Evolutionary conservation across 108 stramenopile genomes (phyloP).

Genomic region (Epithemia pelagica): DNA sequence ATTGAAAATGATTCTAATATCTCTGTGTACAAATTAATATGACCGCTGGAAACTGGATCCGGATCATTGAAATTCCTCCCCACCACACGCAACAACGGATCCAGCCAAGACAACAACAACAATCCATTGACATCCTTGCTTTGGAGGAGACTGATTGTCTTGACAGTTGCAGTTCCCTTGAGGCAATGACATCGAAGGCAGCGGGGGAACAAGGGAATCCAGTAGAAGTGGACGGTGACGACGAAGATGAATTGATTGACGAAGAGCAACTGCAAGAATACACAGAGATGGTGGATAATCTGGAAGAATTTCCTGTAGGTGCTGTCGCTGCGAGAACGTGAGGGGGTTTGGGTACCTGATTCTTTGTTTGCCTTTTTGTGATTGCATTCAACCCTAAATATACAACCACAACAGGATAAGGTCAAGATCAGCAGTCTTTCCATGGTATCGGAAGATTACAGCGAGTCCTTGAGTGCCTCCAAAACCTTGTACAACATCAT

Average conservation of each 20-base stretch:
- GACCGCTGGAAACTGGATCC: too few relatives aligned
- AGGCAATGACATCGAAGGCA: constrained; percentile 4
- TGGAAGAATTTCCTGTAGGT: constrained; percentile 58
- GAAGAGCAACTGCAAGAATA: constrained; percentile 77
- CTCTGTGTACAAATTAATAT: too few relatives aligned
- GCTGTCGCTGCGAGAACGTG: neutral
- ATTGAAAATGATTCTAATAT: too few relatives aligned
- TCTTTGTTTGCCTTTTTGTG: neutral
- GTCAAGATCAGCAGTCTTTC: constrained; percentile 73
- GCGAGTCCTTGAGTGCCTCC: constrained; percentile 42
- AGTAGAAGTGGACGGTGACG: constrained; percentile 20
- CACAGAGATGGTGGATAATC: constrained; percentile 55
- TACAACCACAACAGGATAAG: constrained; percentile 62
- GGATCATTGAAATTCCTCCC: too few relatives aligned
- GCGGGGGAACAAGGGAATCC: neutral
- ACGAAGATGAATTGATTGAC: constrained; percentile 45
- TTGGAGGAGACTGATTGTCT: too few relatives aligned
- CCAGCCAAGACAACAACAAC: too few relatives aligned
- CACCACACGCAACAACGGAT: too few relatives aligned
- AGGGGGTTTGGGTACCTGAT: neutral
- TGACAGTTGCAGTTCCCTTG: too few relatives aligned
- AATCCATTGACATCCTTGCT: too few relatives aligned
- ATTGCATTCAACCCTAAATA: too few relatives aligned
- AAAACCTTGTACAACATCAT: constrained; percentile 56
- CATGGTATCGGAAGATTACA: constrained; percentile 79